A percentile compares a stretch with the other conserved stretches of the same genome.
phyloP scores from a whole-genome alignment of 257 asterid genomes.

The Plectranthus barbatus region DNA sequence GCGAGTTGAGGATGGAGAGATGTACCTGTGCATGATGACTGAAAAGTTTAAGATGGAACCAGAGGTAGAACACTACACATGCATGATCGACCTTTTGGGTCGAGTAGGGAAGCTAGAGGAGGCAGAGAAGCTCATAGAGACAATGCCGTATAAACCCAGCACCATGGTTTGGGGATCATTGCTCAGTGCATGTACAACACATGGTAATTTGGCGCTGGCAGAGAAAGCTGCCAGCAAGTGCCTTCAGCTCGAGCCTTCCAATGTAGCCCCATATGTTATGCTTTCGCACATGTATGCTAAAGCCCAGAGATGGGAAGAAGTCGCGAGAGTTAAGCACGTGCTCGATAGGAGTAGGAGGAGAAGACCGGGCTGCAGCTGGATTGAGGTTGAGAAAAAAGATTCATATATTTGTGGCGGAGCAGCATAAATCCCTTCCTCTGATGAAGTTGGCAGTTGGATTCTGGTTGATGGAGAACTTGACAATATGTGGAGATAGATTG shows the following conservation, averaged over 20 bases:
- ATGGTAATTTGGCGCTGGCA: conserved; percentile 47
- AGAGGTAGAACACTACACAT: conserved; percentile 53
- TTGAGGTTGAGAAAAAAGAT: conserved; percentile 44
- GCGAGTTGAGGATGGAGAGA: conserved; percentile 58
- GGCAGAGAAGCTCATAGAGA: conserved; percentile 46
- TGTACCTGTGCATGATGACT: conserved; percentile 46
- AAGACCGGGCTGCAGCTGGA: conserved; percentile 76
- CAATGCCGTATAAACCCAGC: conserved; percentile 57
- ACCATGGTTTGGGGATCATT: conserved; percentile 57
- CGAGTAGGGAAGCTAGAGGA: conserved; percentile 61
- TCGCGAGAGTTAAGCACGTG: conserved; percentile 37
- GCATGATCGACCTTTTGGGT: conserved; percentile 72
- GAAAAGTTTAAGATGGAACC: conserved; percentile 44
- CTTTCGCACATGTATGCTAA: conserved; percentile 49
- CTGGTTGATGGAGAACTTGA: conserved; percentile 62
- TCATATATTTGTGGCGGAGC: conserved; percentile 69
- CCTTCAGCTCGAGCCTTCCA: conserved; percentile 52
- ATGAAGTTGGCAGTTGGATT: conserved; percentile 54
- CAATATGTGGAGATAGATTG: conserved; percentile 69
- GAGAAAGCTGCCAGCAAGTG: conserved; percentile 56
- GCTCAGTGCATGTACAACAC: conserved; percentile 57
- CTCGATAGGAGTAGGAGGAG: conserved; percentile 37
- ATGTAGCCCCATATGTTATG: conserved; percentile 62
- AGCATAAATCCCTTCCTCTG: conserved; percentile 57
- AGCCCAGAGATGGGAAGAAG: conserved; percentile 59